phyloP scores from a whole-genome alignment of 73 alveolate genomes.

The Tetrahymena elliotti region DNA sequence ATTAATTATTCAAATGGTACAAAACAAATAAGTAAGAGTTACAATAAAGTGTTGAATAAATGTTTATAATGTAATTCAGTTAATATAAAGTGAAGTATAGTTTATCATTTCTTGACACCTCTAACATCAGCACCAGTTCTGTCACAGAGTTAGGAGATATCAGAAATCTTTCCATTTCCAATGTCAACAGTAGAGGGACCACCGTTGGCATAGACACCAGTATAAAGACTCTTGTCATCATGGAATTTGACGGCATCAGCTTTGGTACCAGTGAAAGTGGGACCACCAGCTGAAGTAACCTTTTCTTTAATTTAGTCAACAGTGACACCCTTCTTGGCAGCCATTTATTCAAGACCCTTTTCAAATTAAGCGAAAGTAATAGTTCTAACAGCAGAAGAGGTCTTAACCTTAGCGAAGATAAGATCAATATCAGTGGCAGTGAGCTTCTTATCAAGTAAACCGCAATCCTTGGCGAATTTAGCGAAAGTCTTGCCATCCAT shows the following conservation, averaged over 20 bases:
- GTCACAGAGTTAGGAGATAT: conserved; percentile 15
- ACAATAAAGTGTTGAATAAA: not conserved
- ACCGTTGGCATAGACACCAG: conserved; percentile 80
- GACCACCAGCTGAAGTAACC: conserved; percentile 72
- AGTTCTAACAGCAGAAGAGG: conserved; percentile 62
- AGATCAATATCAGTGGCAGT: conserved; percentile 54
- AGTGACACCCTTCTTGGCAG: conserved; percentile 74
- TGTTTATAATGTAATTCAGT: not conserved
- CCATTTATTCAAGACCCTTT: conserved; percentile 66
- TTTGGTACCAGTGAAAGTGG: conserved; percentile 77
- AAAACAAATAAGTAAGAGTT: not conserved
- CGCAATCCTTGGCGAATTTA: conserved; percentile 31
- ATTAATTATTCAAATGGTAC: not conserved
- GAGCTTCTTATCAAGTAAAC: conserved; percentile 14
- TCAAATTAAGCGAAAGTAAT: conserved; percentile 73
- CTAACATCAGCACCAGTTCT: conserved; percentile 46
- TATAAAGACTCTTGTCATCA: conserved; percentile 86
- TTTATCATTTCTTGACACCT: conserved; percentile 41
- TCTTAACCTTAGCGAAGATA: conserved; percentile 72
- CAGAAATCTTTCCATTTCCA: conserved; percentile 11
- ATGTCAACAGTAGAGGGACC: conserved; percentile 56
- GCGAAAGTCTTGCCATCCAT: conserved; percentile 45
- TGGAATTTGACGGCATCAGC: conserved; percentile 92
- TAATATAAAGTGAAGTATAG: not conserved
- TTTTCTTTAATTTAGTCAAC: conserved; percentile 46